Percentiles rank a stretch among this genome's conserved stretches.
These are phyloP conservation scores for Rhizopogon vesiculosus DNA, from an alignment of 768 basidiomycete species.

Conservation along the genomic window DNA sequence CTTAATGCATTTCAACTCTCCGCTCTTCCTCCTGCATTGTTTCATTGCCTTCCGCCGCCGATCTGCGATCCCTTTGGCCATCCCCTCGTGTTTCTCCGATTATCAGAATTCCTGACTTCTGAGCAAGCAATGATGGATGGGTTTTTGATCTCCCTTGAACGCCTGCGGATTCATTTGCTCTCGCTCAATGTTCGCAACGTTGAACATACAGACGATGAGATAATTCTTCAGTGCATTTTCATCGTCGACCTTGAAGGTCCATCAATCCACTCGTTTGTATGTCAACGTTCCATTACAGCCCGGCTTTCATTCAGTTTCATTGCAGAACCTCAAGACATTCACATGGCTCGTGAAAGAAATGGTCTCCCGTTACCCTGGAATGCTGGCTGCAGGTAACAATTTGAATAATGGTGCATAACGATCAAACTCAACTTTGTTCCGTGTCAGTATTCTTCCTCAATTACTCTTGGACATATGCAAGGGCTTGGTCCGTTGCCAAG, in stretches of 20 bases:
- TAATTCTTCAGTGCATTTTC: slow-evolving; percentile 61
- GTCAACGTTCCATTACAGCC: slow-evolving; percentile 18
- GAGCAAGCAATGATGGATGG: slow-evolving; percentile 35
- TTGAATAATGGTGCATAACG: neutral
- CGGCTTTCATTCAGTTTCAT: slow-evolving; percentile 3
- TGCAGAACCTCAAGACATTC: slow-evolving; percentile 55
- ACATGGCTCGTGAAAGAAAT: slow-evolving; percentile 64
- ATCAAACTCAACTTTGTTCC: neutral
- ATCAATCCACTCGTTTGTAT: slow-evolving; percentile 54
- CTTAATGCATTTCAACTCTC: slow-evolving; percentile 28
- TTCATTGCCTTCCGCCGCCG: slow-evolving; percentile 52
- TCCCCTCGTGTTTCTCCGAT: slow-evolving; percentile 56
- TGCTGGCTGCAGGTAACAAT: slow-evolving; percentile 62
- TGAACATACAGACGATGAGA: slow-evolving; percentile 15
- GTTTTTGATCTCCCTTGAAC: slow-evolving; percentile 50
- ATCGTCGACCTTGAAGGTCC: slow-evolving; percentile 59
- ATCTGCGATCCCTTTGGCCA: slow-evolving; percentile 59
- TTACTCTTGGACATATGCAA: slow-evolving; percentile 69
- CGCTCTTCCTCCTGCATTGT: slow-evolving; percentile 22
- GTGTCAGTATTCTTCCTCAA: slow-evolving; percentile 63
- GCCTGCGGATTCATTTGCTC: slow-evolving; percentile 52
- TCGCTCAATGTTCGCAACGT: slow-evolving; percentile 35
- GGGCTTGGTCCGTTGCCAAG: slow-evolving; percentile 65
- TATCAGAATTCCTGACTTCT: slow-evolving; percentile 35
- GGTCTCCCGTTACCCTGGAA: slow-evolving; percentile 68